phyloP scores from a whole-genome alignment of 345 rosid genomes.

The Eucalyptus tenuipes region DNA sequence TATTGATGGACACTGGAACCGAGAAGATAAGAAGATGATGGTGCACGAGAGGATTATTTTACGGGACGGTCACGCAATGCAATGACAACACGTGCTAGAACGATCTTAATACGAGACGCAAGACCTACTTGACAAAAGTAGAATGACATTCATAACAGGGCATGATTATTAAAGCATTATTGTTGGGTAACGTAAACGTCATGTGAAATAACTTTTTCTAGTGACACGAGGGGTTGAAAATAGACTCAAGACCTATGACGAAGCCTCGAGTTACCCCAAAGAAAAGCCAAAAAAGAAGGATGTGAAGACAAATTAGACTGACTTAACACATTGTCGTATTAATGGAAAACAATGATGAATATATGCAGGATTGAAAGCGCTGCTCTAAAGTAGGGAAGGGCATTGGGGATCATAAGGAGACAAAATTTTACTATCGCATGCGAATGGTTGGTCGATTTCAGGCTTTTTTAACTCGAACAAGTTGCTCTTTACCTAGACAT shows the following conservation, averaged over 20 bases:
- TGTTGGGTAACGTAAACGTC: rapidly evolving
- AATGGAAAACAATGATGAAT: no score
- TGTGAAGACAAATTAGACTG: neutral
- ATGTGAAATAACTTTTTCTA: rapidly evolving
- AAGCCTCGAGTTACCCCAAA: neutral
- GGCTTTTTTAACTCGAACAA: neutral
- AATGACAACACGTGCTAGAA: neutral
- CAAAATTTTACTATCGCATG: neutral
- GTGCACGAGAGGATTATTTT: neutral
- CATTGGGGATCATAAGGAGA: neutral
- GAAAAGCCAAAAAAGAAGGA: neutral
- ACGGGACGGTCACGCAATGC: rapidly evolving
- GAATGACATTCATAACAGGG: neutral
- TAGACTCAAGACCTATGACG: neutral
- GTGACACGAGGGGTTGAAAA: neutral
- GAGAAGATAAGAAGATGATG: neutral
- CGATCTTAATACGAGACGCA: neutral
- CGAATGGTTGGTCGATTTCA: neutral
- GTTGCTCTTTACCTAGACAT: neutral
- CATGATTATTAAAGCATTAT: neutral
- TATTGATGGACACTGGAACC: neutral
- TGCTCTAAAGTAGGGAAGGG: neutral
- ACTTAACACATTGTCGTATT: neutral
- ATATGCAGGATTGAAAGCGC: neutral
- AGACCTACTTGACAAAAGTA: neutral